Percentiles rank a stretch among this genome's conserved stretches.
Conservation (phyloP, 2,329 filamentous ascomycete genomes). For the Penicillium psychrosexuale region DNA sequence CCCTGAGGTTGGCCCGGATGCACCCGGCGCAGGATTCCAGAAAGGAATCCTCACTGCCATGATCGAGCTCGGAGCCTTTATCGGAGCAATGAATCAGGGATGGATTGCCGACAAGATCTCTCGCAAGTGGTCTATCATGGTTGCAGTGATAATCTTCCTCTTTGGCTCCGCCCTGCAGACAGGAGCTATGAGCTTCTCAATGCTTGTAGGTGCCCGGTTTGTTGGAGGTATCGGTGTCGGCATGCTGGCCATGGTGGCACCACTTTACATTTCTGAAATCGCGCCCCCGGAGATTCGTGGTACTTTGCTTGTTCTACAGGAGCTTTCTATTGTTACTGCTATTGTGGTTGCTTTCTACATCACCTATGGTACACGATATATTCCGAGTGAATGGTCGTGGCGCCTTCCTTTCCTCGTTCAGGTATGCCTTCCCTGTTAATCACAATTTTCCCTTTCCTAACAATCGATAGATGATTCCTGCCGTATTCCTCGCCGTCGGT, state of each 20-base stretch:
- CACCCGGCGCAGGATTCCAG: constrained; percentile 37
- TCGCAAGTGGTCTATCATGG: constrained; percentile 50
- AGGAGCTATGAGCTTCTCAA: constrained; percentile 47
- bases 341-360: constrained; percentile 53
- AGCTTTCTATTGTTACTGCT: constrained; percentile 49
- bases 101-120: constrained; percentile 53
- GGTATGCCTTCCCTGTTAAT: not conserved
- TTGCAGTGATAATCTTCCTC: constrained; percentile 51
- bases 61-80: constrained; percentile 51
- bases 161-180: constrained; percentile 52
- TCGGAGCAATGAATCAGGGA: constrained; percentile 45
- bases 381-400: constrained; percentile 40
- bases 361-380: constrained; percentile 50
- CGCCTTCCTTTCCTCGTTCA: constrained; percentile 10
- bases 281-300: constrained; percentile 37
- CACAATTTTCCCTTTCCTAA: constrained; percentile 26
- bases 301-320: constrained; percentile 38
- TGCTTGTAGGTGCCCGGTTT: constrained; percentile 49
- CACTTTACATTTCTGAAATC: constrained; percentile 36
- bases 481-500: constrained; percentile 42
- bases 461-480: constrained; percentile 45
- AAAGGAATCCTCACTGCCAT: constrained; percentile 51
- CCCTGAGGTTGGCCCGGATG: constrained; percentile 40
- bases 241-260: constrained; percentile 36
- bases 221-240: constrained; percentile 40